Percentiles rank a stretch among this genome's conserved stretches.
phyloP scores from a whole-genome alignment of 192 early-diverging fungal genomes.

The Mortierella antarctica region DNA sequence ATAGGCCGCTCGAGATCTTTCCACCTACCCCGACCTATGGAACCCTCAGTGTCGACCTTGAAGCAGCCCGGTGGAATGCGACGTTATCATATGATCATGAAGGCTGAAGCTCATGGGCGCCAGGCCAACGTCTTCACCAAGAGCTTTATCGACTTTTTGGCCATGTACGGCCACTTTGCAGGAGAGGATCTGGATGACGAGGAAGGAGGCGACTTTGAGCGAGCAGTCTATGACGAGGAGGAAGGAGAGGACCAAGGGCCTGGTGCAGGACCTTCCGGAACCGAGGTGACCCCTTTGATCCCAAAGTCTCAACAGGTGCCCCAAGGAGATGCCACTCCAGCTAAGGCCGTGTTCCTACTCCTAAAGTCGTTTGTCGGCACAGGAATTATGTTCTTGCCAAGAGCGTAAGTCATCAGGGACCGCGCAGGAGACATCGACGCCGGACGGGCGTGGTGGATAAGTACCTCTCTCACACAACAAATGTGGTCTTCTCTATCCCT shows the following conservation, averaged over 20 bases:
- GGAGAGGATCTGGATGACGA: slow-evolving; percentile 91
- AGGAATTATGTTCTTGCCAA: slow-evolving; percentile 75
- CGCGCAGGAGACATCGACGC: not conserved
- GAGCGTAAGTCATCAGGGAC: slow-evolving; percentile 58
- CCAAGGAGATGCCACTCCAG: slow-evolving; percentile 72
- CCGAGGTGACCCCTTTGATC: slow-evolving; percentile 54
- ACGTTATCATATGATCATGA: slow-evolving; percentile 82
- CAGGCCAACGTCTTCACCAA: slow-evolving; percentile 80
- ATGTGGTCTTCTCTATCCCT: not conserved
- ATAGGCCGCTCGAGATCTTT: slow-evolving; percentile 66
- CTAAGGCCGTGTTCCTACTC: slow-evolving; percentile 81
- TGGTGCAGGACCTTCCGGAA: slow-evolving; percentile 17
- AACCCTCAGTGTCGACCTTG: slow-evolving; percentile 70
- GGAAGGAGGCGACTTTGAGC: slow-evolving; percentile 58
- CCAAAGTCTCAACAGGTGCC: slow-evolving; percentile 41
- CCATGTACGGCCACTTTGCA: slow-evolving; percentile 93
- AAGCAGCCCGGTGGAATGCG: slow-evolving; percentile 89
- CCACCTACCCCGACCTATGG: slow-evolving; percentile 60
- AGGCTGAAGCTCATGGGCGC: slow-evolving; percentile 74
- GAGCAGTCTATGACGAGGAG: slow-evolving; percentile 56
- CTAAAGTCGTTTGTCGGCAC: slow-evolving; percentile 88
- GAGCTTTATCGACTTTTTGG: slow-evolving; percentile 96
- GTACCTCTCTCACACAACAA: not conserved
- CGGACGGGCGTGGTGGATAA: not conserved
- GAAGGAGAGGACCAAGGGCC: slow-evolving; percentile 36